Percentiles rank a stretch among this genome's conserved stretches.
Conservation (phyloP, 306 rosid species). For the Castanea sativa region DNA sequence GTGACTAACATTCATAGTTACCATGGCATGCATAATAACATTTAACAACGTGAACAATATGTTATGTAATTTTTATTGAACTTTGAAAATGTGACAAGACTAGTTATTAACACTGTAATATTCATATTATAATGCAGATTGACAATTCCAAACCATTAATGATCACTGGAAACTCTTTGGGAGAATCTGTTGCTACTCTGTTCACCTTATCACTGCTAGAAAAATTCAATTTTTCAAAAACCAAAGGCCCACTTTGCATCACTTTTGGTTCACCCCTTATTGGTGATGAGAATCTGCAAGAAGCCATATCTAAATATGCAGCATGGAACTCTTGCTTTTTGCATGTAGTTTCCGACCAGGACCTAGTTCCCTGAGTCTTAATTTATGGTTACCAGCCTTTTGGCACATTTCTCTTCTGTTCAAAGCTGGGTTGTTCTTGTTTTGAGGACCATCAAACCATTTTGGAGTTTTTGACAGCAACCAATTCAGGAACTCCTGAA, state of each 20-base stretch:
- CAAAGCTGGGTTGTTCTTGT: constrained; percentile 39
- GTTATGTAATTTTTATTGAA: too few relatives aligned
- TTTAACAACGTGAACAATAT: too few relatives aligned
- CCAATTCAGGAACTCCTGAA: not conserved
- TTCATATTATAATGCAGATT: constrained; percentile 19
- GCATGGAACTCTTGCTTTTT: constrained; percentile 68
- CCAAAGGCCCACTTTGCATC: constrained; percentile 58
- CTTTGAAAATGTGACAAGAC: not conserved
- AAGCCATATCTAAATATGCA: constrained; percentile 39
- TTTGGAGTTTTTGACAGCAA: constrained; percentile 19
- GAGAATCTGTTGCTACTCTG: constrained; percentile 71
- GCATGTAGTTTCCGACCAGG: constrained; percentile 43
- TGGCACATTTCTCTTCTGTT: constrained; percentile 63
- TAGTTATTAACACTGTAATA: not conserved
- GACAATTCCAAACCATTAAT: constrained; percentile 24
- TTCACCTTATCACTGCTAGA: constrained; percentile 53
- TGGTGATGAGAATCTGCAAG: constrained; percentile 40
- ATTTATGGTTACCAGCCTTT: constrained; percentile 38
- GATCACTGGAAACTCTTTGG: constrained; percentile 55
- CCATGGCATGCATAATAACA: too few relatives aligned
- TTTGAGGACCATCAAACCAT: constrained; percentile 42
- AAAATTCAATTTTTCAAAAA: constrained; percentile 6
- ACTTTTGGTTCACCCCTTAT: constrained; percentile 73
- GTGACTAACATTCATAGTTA: too few relatives aligned
- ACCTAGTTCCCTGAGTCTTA: constrained; percentile 39